Base-by-base conservation (phyloP, 2,329 filamentous ascomycete species). In the Aspergillus hiratsukae region DNA sequence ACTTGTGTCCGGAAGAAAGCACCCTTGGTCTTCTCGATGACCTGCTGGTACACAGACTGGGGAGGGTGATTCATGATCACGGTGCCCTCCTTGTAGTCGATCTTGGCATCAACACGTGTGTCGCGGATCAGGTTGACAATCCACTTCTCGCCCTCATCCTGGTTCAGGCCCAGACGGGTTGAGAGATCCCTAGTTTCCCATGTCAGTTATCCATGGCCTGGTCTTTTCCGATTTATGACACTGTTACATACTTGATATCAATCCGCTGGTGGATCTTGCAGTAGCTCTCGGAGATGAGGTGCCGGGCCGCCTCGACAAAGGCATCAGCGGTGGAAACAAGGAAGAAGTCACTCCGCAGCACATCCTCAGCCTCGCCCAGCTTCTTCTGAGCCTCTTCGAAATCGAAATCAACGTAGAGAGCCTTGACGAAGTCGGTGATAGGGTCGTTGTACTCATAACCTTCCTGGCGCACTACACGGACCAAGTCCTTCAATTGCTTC, bases 261-360 rank as follows among this genome's bases (percentile, higher is more conserved):
- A 99, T 99, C 68, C 93, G 85, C 73, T 96, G 91, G 77, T 97
- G 95, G 74, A 99, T 99, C 85, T 97, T 97, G 90, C 94, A 99
- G 84, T 99, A 99, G 75, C 87, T 91, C 82, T 99, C 94, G 54
- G 93, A 97, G 75, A 99, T 97, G 59, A 99, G 82, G 81, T 99
- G 94, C 71, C 94, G 85, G 41, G 94, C 94, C 50, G 91, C 88
- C 71, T 97, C 93, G 62, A 99, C 90, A 72, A 99, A 99, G 45
- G 86, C 82, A 68, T 97, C 93, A 35, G 90, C 87, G 3, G 89
- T 85, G 21, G 86, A 87, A 55, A 89, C 85, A 56, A 99, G 84
- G 88, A 99, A 99, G 83, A 99, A 97, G 78, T 99, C 94, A 69
- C 86, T 85, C 67, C 90, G 89, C 68, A 97, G 84, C 62, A 99